These are phyloP conservation scores for Solanum chacoense DNA, from an alignment of 305 asterid species.

Conservation along the genomic window DNA sequence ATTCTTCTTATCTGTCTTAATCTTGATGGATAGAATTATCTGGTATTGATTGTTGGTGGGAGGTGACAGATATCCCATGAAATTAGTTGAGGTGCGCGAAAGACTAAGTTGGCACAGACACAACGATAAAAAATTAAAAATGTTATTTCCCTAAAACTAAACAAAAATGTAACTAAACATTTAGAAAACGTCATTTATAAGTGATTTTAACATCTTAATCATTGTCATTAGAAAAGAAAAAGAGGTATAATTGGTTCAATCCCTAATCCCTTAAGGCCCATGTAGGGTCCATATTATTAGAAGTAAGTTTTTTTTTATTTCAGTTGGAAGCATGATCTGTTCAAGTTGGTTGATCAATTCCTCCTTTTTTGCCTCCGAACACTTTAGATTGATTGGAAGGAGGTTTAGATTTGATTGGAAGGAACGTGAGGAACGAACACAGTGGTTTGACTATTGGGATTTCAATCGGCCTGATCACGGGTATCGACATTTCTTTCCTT, in stretches of 20 bases:
- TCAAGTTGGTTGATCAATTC: background rate
- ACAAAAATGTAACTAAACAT: background rate
- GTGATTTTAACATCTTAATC: background rate
- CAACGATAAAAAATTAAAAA: background rate
- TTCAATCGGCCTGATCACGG: background rate
- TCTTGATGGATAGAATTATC: background rate
- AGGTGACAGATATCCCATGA: background rate
- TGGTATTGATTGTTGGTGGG: too few species aligned
- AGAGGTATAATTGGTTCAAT: background rate
- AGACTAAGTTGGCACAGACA: background rate
- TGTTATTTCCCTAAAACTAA: background rate
- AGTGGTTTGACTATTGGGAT: background rate
- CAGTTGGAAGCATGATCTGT: background rate
- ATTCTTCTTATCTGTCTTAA: too few species aligned
- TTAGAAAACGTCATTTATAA: background rate
- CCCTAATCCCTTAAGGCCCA: background rate
- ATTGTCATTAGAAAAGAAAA: background rate
- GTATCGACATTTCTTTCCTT: too few species aligned
- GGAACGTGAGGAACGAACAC: background rate
- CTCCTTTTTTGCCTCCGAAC: background rate
- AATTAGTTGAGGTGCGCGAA: background rate
- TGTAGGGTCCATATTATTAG: background rate
- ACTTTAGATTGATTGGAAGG: background rate
- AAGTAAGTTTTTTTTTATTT: background rate
- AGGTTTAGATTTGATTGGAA: background rate